Base-by-base conservation (phyloP, 116 monocot genomes). In the Zostera marina region DNA sequence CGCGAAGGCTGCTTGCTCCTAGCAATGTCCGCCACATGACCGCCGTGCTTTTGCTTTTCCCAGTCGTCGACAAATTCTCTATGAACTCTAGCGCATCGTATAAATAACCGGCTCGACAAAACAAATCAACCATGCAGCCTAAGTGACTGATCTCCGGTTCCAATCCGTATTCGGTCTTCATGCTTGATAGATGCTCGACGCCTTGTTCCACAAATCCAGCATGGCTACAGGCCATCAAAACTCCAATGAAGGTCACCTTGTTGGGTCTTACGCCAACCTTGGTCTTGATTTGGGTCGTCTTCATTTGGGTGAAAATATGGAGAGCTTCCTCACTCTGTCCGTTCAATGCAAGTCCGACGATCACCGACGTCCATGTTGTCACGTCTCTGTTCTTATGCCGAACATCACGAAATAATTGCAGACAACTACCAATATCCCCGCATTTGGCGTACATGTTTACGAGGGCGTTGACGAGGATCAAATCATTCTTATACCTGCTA, bases 21-120 rank as follows among this genome's bases (percentile, higher is more conserved):
- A 70, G 49, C 11, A 70, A 40, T 7, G 63, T 70, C 39, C 70
- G 60, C 70, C 70, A 70, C 13, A 70, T 42, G 1, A 70, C 57
- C 22, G 45, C 45, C 39, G 46, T 57, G 48, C 62, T 41, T 9
- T n/a, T 5, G 32, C 32, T 32, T 5, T 32, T 2, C 32, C 32
- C 32, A 5, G 32, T 32, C 5, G 56, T 23, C 8, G 64, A 64
- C 52, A 71, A 58, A 6, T 25, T 22, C 23, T 38, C n/a, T 4
- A 64, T 26, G 11, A 71, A 59, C 21, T 49, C 44, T 0, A 58
- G 32, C 3, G 63, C 70, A 22, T 64, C 64, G 21, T 6, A 16
- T 8, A 71, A 20, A 47, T 42, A 12, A 13, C 70, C 70, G 2
- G 70, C 58, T 17, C 70, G 57, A 10, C 64, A 63, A 26, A 71